These are phyloP conservation scores for Gracilaria domingensis DNA, from an alignment of 23 red algal species.

Conservation along the genomic window DNA sequence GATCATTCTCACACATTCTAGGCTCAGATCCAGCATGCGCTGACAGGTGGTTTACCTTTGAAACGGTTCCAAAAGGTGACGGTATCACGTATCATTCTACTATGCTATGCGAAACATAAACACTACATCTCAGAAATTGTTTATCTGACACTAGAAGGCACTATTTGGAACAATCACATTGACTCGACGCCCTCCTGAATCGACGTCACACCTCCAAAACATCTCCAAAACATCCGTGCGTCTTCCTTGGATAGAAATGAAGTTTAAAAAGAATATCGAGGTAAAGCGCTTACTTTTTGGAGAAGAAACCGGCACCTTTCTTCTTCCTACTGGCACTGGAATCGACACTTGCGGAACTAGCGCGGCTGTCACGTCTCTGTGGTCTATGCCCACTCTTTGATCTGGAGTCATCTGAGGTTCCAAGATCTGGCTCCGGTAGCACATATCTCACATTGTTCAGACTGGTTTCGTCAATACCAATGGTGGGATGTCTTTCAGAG, in stretches of 20 bases:
- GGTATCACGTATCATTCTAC: no score
- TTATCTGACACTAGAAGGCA: neutral
- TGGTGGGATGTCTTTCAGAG: constrained; percentile 87
- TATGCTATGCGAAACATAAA: neutral
- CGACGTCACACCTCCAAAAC: no score
- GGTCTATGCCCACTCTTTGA: constrained; percentile 43
- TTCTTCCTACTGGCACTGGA: constrained; percentile 54
- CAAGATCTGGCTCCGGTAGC: constrained; percentile 78
- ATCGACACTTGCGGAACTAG: constrained; percentile 64
- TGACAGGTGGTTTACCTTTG: no score
- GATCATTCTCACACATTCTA: no score
- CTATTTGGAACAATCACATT: neutral
- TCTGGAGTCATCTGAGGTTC: constrained; percentile 37
- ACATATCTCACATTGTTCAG: constrained; percentile 93
- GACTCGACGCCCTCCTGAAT: neutral
- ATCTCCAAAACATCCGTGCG: neutral
- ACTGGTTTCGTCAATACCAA: constrained; percentile 88
- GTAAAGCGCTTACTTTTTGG: constrained; percentile 47
- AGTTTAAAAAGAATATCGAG: no score
- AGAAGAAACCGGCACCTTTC: constrained; percentile 70
- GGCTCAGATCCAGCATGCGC: no score
- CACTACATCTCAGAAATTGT: neutral
- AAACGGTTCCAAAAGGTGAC: no score
- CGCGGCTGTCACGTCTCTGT: constrained; percentile 51
- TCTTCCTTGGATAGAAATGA: neutral